Conservation (phyloP, 768 basidiomycete species). For the Cubamyces sp. region DNA sequence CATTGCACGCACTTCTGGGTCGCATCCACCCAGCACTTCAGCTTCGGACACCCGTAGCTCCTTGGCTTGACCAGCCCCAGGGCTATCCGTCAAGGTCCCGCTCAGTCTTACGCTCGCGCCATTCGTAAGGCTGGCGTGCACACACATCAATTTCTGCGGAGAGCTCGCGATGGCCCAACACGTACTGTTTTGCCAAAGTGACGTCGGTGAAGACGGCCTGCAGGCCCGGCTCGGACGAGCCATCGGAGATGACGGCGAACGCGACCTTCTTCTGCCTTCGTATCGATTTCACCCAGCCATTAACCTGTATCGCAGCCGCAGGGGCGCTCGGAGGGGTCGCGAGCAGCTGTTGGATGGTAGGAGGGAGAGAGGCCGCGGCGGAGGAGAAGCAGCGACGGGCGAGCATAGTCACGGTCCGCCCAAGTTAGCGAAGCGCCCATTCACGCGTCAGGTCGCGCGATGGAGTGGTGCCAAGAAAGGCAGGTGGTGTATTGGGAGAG, state of each 20-base stretch:
- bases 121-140: constrained; percentile 42
- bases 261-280: constrained; percentile 87
- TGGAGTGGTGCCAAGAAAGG: constrained; percentile 12
- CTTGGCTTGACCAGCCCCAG: constrained; percentile 52
- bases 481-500: constrained; percentile 15
- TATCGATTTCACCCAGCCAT: constrained; percentile 87
- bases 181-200: constrained; percentile 38
- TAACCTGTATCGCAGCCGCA: constrained; percentile 46
- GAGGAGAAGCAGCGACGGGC: constrained; percentile 32
- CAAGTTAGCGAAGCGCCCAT: constrained; percentile 7
- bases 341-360: constrained; percentile 44
- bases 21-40: constrained; percentile 57
- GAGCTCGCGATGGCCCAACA: constrained; percentile 20
- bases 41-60: constrained; percentile 56
- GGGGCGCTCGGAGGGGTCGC: constrained; percentile 22
- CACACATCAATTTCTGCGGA: neutral
- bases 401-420: constrained; percentile 27
- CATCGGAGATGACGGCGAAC: constrained; percentile 84
- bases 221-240: constrained; percentile 67
- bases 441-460: constrained; percentile 13
- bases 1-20: constrained; percentile 52
- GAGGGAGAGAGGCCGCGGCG: constrained; percentile 29
- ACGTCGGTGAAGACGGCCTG: constrained; percentile 75
- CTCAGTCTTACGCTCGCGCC: constrained; percentile 57
- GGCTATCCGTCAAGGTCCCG: constrained; percentile 51